A percentile compares a stretch with the other conserved stretches of the same genome.
These are phyloP conservation scores for Cruciata laevipes DNA, from an alignment of 257 asterid genomes.

Conservation along the genomic window DNA sequence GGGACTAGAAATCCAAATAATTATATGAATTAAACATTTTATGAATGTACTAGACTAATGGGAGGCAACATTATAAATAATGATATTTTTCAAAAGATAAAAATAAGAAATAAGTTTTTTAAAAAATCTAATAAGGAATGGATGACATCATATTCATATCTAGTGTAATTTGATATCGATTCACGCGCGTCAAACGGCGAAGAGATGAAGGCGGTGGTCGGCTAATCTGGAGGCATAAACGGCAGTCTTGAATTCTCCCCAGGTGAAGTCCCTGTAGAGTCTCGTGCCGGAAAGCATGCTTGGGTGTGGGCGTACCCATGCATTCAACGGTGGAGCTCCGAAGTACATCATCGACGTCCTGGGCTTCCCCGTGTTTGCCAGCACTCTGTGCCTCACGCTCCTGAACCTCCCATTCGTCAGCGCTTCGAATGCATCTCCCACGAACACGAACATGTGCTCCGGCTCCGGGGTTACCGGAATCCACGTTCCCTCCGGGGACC, in stretches of 20 bases:
- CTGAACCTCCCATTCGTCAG: constrained; percentile 61
- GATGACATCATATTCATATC: too few species aligned
- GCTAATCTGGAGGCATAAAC: constrained; percentile 44
- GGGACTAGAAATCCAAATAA: too few species aligned
- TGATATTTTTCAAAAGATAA: too few species aligned
- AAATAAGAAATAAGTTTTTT: too few species aligned
- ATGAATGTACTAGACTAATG: too few species aligned
- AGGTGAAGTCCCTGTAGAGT: constrained; percentile 49
- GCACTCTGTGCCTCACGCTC: constrained; percentile 61
- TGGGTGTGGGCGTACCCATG: constrained; percentile 36
- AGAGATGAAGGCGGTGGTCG: constrained; percentile 50
- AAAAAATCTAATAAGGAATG: too few species aligned
- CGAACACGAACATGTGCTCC: constrained; percentile 47
- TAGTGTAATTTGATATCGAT: too few species aligned
- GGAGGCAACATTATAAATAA: too few species aligned
- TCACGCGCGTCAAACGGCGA: too few species aligned
- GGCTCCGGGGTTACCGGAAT: constrained; percentile 56
- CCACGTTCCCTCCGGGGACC: constrained; percentile 48
- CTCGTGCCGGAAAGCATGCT: constrained; percentile 13
- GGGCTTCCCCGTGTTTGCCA: constrained; percentile 32
- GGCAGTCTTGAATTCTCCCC: constrained; percentile 58
- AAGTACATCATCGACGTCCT: constrained; percentile 67
- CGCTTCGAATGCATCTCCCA: constrained; percentile 63
- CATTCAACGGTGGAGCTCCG: constrained; percentile 52
- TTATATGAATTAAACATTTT: too few species aligned